A percentile compares a stretch with the other conserved stretches of the same genome.
Evolutionary conservation across 208 protist genomes (phyloP).

Genomic region (Acanthamoeba quina): DNA sequence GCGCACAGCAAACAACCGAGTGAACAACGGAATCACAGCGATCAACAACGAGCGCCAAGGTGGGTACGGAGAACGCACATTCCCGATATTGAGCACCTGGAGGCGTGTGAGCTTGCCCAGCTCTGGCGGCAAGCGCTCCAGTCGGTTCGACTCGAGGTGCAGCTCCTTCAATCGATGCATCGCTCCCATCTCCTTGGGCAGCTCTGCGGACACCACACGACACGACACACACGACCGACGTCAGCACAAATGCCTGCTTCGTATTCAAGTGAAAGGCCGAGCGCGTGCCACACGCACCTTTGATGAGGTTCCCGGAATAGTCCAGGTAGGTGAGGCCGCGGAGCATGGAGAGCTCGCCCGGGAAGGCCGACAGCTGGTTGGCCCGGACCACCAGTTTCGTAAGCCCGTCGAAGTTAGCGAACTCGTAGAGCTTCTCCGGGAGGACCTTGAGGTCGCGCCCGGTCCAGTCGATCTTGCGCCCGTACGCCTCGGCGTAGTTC

Average conservation of each 20-base stretch:
- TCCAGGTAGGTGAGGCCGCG: conserved; percentile 21
- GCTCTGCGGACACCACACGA: background rate
- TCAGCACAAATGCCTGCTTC: background rate
- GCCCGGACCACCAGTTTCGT: conserved; percentile 10
- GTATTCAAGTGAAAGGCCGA: background rate
- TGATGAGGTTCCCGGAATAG: conserved; percentile 16
- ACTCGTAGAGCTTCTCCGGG: conserved; percentile 43
- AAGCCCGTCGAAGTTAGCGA: conserved; percentile 16
- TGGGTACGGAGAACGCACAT: background rate
- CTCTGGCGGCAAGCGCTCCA: conserved; percentile 17
- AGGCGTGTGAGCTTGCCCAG: conserved; percentile 17
- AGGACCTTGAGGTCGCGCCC: background rate
- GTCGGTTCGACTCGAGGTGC: conserved; percentile 15
- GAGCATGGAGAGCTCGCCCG: conserved; percentile 40
- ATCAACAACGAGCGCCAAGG: background rate
- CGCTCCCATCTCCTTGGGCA: conserved; percentile 37
- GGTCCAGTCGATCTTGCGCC: conserved; percentile 34
- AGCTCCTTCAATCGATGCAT: conserved; percentile 23
- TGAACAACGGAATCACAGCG: too few species aligned
- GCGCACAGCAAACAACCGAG: background rate
- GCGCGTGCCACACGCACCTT: background rate
- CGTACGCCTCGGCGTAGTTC: background rate
- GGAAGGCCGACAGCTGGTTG: conserved; percentile 3
- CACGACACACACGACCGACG: background rate
- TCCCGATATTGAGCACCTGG: background rate